A percentile compares a stretch with the other conserved stretches of the same genome.
Conservation (phyloP, 345 rosid species). For the Populus deltoides region DNA sequence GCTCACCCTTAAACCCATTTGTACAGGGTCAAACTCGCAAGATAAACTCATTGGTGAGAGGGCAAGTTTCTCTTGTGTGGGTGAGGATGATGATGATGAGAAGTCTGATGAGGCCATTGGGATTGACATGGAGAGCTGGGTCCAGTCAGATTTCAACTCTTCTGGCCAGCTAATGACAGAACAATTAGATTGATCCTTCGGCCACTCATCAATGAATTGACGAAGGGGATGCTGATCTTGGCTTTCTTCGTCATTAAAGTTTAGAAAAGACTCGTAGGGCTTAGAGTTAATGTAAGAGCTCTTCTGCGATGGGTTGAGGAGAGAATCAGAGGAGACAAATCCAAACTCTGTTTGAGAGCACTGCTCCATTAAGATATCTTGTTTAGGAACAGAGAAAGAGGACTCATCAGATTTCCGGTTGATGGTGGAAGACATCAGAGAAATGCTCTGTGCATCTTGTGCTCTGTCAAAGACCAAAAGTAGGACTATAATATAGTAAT, state of each 20-base stretch:
- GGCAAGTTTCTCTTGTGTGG: constrained; percentile 34
- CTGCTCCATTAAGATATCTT: constrained; percentile 28
- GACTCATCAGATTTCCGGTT: constrained; percentile 37
- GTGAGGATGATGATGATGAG: constrained; percentile 44
- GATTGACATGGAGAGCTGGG: constrained; percentile 68
- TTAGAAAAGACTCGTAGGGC: constrained; percentile 24
- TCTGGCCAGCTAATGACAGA: constrained; percentile 44
- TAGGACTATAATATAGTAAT: not conserved
- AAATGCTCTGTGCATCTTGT: constrained; percentile 25
- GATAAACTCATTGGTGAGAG: constrained; percentile 53
- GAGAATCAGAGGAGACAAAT: constrained; percentile 44
- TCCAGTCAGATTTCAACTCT: constrained; percentile 60
- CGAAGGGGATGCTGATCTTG: constrained; percentile 31
- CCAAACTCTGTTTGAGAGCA: constrained; percentile 41
- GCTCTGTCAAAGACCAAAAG: constrained; percentile 25
- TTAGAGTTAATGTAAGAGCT: constrained; percentile 25
- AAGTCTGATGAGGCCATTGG: constrained; percentile 46
- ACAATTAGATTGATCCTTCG: constrained; percentile 34
- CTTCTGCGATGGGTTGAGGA: constrained; percentile 41
- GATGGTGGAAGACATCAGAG: constrained; percentile 30
- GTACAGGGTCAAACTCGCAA: constrained; percentile 41
- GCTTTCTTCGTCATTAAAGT: constrained; percentile 26
- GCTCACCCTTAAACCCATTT: not conserved
- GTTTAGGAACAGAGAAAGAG: constrained; percentile 26
- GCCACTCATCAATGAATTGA: constrained; percentile 44